Percentiles rank a stretch among this genome's conserved stretches.
Conservation (phyloP, 345 rosid genomes). For the Excoecaria agallocha region DNA sequence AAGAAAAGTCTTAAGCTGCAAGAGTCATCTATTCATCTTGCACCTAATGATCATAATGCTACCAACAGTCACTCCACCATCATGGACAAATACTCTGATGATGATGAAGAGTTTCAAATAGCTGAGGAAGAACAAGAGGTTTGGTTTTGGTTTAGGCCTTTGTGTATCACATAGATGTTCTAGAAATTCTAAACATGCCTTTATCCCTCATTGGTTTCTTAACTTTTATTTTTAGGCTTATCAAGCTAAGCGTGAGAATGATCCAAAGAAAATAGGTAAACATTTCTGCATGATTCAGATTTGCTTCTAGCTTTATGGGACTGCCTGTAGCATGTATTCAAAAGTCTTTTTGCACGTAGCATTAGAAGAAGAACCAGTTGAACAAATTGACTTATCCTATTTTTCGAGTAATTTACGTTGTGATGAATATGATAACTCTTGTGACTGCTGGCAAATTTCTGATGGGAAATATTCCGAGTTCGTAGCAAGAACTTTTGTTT, state of each 20-base stretch:
- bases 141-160: constrained; percentile 13
- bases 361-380: constrained; percentile 66
- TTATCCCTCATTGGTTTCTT: not conserved
- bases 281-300: not conserved
- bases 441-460: constrained; percentile 86
- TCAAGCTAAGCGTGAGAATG: constrained; percentile 46
- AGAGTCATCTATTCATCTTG: constrained; percentile 46
- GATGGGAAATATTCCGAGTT: constrained; percentile 89
- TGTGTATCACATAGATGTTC: not conserved
- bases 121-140: constrained; percentile 95
- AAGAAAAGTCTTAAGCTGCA: constrained; percentile 47
- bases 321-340: constrained; percentile 11
- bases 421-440: constrained; percentile 83
- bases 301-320: not conserved
- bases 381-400: constrained; percentile 75
- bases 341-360: constrained; percentile 34
- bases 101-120: constrained; percentile 89
- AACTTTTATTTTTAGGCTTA: constrained; percentile 44
- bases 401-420: constrained; percentile 75
- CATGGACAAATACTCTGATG: constrained; percentile 89
- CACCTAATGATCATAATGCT: constrained; percentile 62
- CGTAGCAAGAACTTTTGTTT: constrained; percentile 88
- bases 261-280: constrained; percentile 61
- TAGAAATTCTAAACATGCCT: constrained; percentile 6
- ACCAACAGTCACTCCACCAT: constrained; percentile 62